Base-by-base conservation (phyloP, 176 grass and related monocot genomes). In the Zoysia pacifica region DNA sequence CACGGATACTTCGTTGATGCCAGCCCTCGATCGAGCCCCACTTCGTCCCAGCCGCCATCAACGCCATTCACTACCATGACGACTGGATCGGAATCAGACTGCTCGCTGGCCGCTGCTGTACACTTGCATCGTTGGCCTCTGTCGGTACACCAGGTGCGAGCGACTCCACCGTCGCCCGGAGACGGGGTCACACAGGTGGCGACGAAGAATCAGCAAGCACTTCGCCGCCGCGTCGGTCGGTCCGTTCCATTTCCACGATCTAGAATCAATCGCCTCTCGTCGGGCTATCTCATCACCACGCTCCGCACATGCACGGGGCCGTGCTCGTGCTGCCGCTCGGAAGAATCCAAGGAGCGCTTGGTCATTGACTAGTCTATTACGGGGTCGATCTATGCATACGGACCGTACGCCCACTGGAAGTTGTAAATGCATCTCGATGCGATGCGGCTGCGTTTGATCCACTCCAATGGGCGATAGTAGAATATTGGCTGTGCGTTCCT, bases 341-440 rank as follows among this genome's bases (percentile, higher is more conserved):
- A 88, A 88, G 81, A 80, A 88, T 84, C 81, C 81, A 65, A 84
- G 70, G 81, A 18, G 13, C 15, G 8, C 14, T 6, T 18, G 51
- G 7, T 19, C 53, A 80, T 69, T 75, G 76, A 62, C 74, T 38
- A 56, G 42, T 53, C 76, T 9, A 49, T 48, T 28, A 28, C 28
- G 28, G 61, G 62, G 20, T 20, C 47, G 48, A 79, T 54, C 37
- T 19, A 48, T 9, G 5, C 12, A 53, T 67, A 79, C 76, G 63
- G 64, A 79, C 50, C 77, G 64, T 68, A 69, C 77, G 39, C 3
- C 77, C 65, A 62, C 62, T 63, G 54, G 36, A 28, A 5, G 36
- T 28, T 12, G 5, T 55, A 56, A 67, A 28, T 28, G 28, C 28
- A 28, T 28, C 28, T 28, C 28, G 28, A 28, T 28, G 28, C 28